Percentiles rank a stretch among this genome's conserved stretches.
These are phyloP conservation scores for Trichomonas tenax DNA, from an alignment of 208 protist species.

Conservation along the genomic window DNA sequence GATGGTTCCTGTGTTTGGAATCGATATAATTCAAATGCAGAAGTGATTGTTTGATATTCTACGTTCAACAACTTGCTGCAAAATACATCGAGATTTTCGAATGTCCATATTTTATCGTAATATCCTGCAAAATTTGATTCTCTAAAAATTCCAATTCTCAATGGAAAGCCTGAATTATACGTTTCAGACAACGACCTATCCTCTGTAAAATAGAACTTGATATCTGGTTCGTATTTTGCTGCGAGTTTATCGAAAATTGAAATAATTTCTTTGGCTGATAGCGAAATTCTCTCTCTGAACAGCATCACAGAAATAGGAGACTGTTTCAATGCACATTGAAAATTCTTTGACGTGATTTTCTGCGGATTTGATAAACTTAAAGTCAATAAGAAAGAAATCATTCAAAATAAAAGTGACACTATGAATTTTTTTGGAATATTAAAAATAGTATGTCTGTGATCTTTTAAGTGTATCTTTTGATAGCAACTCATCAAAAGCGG, in stretches of 20 bases:
- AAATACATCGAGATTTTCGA: background rate
- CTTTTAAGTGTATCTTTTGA: no score
- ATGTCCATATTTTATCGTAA: background rate
- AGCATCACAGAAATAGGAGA: background rate
- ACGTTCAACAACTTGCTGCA: background rate
- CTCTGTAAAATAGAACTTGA: background rate
- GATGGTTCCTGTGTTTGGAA: background rate
- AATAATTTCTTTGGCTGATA: background rate
- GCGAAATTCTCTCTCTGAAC: background rate
- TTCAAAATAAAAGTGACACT: background rate
- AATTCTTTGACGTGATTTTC: background rate
- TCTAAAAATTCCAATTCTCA: background rate
- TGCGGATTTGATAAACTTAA: background rate
- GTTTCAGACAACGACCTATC: background rate
- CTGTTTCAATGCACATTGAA: background rate
- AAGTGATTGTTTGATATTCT: background rate
- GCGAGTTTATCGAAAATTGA: background rate
- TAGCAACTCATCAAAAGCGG: no score
- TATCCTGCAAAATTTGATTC: background rate
- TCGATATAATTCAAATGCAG: background rate
- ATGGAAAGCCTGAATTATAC: background rate
- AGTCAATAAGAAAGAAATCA: background rate
- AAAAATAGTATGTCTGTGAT: no score
- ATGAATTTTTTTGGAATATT: no score
- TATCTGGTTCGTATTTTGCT: background rate